These are phyloP conservation scores for Ascochyta fabae DNA, from an alignment of 2,329 filamentous ascomycete genomes.

Conservation along the genomic window DNA sequence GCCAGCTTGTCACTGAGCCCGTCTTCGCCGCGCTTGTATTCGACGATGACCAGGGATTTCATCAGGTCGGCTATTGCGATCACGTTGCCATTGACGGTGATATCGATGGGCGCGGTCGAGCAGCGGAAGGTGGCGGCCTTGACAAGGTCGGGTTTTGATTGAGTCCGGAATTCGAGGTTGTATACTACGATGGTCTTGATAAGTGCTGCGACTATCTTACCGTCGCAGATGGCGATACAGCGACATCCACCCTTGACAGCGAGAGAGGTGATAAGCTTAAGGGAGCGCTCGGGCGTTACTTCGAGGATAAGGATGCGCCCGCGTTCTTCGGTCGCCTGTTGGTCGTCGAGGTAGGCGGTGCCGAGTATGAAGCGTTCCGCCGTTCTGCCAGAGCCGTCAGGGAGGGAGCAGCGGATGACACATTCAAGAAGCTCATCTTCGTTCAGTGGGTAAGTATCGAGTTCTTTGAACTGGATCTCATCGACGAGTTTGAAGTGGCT, in stretches of 20 bases:
- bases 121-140: conserved; percentile 80
- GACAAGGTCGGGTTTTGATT: conserved; percentile 63
- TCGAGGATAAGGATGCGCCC: conserved; percentile 88
- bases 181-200: conserved; percentile 80
- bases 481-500: conserved; percentile 90
- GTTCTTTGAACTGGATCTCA: conserved; percentile 81
- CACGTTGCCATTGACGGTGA: conserved; percentile 74
- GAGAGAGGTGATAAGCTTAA: conserved; percentile 74
- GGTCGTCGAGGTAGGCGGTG: conserved; percentile 77
- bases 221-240: conserved; percentile 72
- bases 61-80: conserved; percentile 92
- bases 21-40: conserved; percentile 67
- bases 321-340: conserved; percentile 57
- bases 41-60: conserved; percentile 84
- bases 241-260: conserved; percentile 81
- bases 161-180: conserved; percentile 60
- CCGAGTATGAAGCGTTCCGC: conserved; percentile 89
- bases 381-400: conserved; percentile 61
- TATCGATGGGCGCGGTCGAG: conserved; percentile 81
- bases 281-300: conserved; percentile 73
- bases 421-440: conserved; percentile 81
- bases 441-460: conserved; percentile 73
- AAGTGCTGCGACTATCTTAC: conserved; percentile 83
- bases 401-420: conserved; percentile 77
- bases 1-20: conserved; percentile 68